Percentiles rank a stretch among this genome's conserved stretches.
Evolutionary conservation across 225 moss, liverwort and hornwort species (phyloP).

Genomic region (Pleurozium schreberi): DNA sequence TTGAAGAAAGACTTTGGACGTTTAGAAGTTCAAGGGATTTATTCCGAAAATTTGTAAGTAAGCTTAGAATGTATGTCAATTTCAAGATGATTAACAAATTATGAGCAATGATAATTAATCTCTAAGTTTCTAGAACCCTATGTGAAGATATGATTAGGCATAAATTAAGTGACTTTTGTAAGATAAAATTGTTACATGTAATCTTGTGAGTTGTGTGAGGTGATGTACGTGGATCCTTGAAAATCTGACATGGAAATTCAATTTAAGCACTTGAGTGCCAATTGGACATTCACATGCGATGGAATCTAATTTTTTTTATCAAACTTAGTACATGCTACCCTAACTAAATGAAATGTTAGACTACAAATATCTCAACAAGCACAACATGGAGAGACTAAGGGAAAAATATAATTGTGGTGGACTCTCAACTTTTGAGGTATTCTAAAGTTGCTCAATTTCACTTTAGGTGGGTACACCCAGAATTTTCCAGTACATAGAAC

Average conservation of each 20-base stretch:
- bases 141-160: no score
- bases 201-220: background rate
- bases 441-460: no score
- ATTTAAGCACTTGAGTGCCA: rapidly evolving
- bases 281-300: rapidly evolving
- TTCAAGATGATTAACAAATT: background rate
- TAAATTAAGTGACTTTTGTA: background rate
- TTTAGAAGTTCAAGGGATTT: no score
- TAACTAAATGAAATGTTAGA: background rate
- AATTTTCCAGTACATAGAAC: no score
- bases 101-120: background rate
- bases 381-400: no score
- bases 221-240: no score
- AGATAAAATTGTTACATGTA: background rate
- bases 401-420: no score
- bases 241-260: background rate
- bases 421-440: no score
- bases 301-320: no score
- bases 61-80: background rate
- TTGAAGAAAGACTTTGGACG: no score
- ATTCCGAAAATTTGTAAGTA: no score
- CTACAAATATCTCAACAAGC: rapidly evolving
- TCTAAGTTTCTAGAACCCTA: background rate
- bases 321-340: background rate
- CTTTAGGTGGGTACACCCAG: rapidly evolving